Conservation (phyloP, 2,329 filamentous ascomycete species). For the Fusarium denticulatum region DNA sequence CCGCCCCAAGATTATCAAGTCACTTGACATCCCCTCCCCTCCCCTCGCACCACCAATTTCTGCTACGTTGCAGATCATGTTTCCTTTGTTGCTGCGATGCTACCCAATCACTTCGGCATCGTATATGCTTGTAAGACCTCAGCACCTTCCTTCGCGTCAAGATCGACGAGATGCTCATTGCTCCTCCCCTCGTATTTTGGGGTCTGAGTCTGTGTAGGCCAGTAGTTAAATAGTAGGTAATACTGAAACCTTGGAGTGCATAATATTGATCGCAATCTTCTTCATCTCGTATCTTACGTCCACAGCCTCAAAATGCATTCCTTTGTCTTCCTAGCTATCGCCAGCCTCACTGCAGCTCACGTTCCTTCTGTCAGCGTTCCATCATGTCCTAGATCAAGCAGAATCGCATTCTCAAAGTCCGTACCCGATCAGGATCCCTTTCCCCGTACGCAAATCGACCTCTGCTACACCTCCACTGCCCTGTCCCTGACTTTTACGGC, state of each 20-base stretch:
- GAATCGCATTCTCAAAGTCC: slow-evolving; percentile 52
- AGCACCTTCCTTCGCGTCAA: neutral
- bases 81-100: slow-evolving; percentile 16
- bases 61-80: slow-evolving; percentile 33
- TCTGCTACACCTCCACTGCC: slow-evolving; percentile 56
- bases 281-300: neutral
- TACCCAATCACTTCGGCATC: slow-evolving; percentile 17
- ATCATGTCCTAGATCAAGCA: slow-evolving; percentile 50
- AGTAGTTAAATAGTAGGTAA: neutral
- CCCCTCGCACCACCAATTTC: neutral
- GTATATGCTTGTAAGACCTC: neutral
- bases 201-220: slow-evolving; percentile 4
- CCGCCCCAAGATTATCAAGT: slow-evolving; percentile 8
- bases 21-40: neutral
- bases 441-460: slow-evolving; percentile 55
- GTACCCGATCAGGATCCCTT: slow-evolving; percentile 55
- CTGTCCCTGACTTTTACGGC: slow-evolving; percentile 57
- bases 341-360: slow-evolving; percentile 8
- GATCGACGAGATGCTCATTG: slow-evolving; percentile 1
- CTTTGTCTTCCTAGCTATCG: neutral
- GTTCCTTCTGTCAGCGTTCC: slow-evolving; percentile 51
- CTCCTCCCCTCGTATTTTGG: neutral
- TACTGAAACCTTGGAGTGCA: neutral
- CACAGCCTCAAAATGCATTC: slow-evolving; percentile 21
- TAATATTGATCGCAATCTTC: neutral